Conservation (phyloP, 2,329 filamentous ascomycete genomes). For the Meredithiella fracta region DNA sequence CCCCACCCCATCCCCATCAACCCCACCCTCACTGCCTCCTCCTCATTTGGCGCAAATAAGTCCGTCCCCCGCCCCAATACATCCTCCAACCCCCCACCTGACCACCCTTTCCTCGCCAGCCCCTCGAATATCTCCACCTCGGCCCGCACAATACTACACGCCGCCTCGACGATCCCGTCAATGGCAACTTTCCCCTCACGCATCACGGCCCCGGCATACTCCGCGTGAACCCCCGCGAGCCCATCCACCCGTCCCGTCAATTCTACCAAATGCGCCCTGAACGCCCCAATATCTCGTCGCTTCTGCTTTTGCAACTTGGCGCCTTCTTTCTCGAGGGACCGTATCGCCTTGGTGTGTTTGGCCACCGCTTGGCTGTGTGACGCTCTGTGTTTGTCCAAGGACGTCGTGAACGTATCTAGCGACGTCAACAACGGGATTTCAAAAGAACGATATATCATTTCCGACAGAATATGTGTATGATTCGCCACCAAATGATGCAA, state of each 20-base stretch:
- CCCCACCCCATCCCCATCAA: constrained; percentile 12
- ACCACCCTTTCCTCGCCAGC: constrained; percentile 51
- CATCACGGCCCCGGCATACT: constrained; percentile 42
- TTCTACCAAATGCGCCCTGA: constrained; percentile 46
- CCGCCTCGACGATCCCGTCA: constrained; percentile 43
- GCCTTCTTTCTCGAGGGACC: constrained; percentile 47
- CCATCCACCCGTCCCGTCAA: constrained; percentile 47
- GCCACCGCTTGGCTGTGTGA: constrained; percentile 39
- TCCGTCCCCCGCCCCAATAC: constrained; percentile 47
- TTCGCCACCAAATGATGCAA: constrained; percentile 53
- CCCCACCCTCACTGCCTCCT: constrained; percentile 17
- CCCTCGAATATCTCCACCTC: constrained; percentile 56
- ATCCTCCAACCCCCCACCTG: constrained; percentile 48
- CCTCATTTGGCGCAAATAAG: constrained; percentile 34
- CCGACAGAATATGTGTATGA: constrained; percentile 52
- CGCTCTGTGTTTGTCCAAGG: constrained; percentile 49
- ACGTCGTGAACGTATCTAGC: constrained; percentile 46
- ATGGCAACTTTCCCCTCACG: constrained; percentile 50
- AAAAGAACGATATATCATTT: constrained; percentile 51
- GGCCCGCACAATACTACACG: constrained; percentile 47
- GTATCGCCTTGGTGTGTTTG: constrained; percentile 42
- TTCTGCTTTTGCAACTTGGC: constrained; percentile 44
- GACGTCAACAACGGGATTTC: constrained; percentile 55
- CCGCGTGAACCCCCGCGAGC: constrained; percentile 41
- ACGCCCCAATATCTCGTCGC: constrained; percentile 42